Evolutionary conservation across 257 asterid genomes (phyloP).

Genomic region (Solanum phureja): DNA sequence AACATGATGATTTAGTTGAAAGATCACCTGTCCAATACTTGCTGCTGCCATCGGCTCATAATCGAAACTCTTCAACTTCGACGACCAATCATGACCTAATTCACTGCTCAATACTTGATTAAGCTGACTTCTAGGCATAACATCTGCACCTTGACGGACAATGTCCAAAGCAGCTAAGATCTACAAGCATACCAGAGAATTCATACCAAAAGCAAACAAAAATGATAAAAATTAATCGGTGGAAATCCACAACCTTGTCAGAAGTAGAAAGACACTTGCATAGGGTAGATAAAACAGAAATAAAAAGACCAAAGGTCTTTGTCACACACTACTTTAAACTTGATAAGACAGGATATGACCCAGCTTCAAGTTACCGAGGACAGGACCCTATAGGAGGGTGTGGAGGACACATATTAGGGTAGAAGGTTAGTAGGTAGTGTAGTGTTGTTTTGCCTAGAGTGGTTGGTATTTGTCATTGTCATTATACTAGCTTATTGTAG

Average conservation of each 20-base stretch:
- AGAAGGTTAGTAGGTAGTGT: not conserved
- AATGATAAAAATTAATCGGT: not conserved
- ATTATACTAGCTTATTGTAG: not conserved
- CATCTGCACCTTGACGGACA: conserved; percentile 98
- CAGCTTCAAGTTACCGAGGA: not conserved
- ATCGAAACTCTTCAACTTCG: conserved; percentile 66
- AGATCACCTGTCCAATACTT: conserved; percentile 89
- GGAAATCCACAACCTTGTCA: not conserved
- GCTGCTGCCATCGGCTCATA: conserved; percentile 94
- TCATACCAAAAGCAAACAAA: conserved; percentile 4
- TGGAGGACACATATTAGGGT: not conserved
- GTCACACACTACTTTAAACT: not conserved
- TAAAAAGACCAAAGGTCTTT: not conserved
- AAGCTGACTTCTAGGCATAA: conserved; percentile 91
- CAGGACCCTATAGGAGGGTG: not conserved
- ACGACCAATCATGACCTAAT: conserved; percentile 69
- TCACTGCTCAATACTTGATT: conserved; percentile 84
- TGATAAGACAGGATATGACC: not conserved
- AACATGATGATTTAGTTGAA: not conserved
- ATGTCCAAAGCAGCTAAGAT: conserved; percentile 90
- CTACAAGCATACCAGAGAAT: conserved; percentile 31
- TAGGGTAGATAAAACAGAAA: not conserved
- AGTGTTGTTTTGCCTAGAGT: not conserved
- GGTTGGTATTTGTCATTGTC: not conserved
- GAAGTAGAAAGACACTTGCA: not conserved